Evolutionary conservation across 495 filamentous ascomycete genomes (phyloP).

Genomic region (Echria macrotheca): DNA sequence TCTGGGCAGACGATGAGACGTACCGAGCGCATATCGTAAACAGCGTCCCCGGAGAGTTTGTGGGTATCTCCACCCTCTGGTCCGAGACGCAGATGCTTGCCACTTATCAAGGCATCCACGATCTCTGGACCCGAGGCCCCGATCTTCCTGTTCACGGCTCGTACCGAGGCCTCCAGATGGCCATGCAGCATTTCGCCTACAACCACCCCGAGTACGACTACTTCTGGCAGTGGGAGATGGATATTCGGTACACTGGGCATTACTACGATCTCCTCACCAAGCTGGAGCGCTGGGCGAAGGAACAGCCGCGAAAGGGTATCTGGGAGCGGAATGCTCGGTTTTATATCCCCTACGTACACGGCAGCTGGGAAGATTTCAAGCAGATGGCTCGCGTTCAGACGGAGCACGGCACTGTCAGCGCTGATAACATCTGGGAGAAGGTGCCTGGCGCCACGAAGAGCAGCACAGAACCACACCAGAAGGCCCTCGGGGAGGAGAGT

Average conservation of each 20-base stretch:
- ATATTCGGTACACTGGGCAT: constrained; percentile 92
- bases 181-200: constrained; percentile 86
- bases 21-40: constrained; percentile 58
- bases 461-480: constrained; percentile 23
- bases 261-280: constrained; percentile 85
- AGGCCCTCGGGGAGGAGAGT: constrained; percentile 51
- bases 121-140: constrained; percentile 60
- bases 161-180: constrained; percentile 88
- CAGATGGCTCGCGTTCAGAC: constrained; percentile 89
- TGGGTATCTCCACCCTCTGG: constrained; percentile 84
- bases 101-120: constrained; percentile 75
- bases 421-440: constrained; percentile 64
- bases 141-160: constrained; percentile 78
- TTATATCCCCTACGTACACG: constrained; percentile 85
- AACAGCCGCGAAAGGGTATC: constrained; percentile 82
- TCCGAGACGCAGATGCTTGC: constrained; percentile 85
- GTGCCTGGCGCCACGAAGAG: constrained; percentile 32
- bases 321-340: constrained; percentile 94
- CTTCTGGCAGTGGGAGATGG: constrained; percentile 99
- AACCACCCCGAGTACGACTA: constrained; percentile 90
- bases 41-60: constrained; percentile 78
- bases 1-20: constrained; percentile 56
- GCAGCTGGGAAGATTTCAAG: constrained; percentile 85
- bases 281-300: constrained; percentile 65
- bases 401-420: constrained; percentile 68